Evolutionary conservation across 2,329 filamentous ascomycete genomes (phyloP), one percentile per base, ranked within the genome.

Genomic region (Monosporascus sp.): DNA sequence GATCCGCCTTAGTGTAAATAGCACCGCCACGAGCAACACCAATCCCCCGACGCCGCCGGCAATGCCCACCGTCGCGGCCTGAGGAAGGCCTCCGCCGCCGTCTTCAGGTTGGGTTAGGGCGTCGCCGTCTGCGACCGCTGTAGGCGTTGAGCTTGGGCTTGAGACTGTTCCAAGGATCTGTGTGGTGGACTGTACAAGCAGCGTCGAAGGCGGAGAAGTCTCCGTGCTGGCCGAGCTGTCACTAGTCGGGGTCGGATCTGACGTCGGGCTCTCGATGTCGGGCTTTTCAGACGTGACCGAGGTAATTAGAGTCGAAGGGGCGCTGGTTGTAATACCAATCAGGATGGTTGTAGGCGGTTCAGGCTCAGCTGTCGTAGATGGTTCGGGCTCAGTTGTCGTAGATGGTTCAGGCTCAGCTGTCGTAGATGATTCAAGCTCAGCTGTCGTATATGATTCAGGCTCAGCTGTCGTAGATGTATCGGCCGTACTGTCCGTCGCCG

Each of bases 31-130:
- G n/a, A 67, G 53, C n/a, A 68, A 22, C 2, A 57, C 52, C 1
- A 60, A 52, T 2, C 63, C 66, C 7, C 62, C 65, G 1, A 57
- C 64, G 17, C 66, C 65, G 24, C 64, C 63, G 5, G 62, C 64
- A 49, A 68, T 66, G 15, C 65, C 66, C 15, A 64, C 64, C 22
- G 64, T 65, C 18, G 57, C 60, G 0, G 59, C 53, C 5, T 53
- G 60, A 3, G 65, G 56, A 27, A 68, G 39, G 7, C 51, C 25
- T 15, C 58, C 51, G 4, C 54, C 51, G 6, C 37, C 20, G 11
- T 20, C 18, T 6, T 24, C 18, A 15, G 39, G 2, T 27, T 31
- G 43, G 3, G 43, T 7, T 27, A 43, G 8, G 18, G 47, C 46
- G 3, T 52, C 49, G 37, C 44, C 25, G 35, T 45, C 50, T 6